Evolutionary conservation across 2,329 filamentous ascomycete genomes (phyloP).

Genomic region (Arthroderma uncinatum): DNA sequence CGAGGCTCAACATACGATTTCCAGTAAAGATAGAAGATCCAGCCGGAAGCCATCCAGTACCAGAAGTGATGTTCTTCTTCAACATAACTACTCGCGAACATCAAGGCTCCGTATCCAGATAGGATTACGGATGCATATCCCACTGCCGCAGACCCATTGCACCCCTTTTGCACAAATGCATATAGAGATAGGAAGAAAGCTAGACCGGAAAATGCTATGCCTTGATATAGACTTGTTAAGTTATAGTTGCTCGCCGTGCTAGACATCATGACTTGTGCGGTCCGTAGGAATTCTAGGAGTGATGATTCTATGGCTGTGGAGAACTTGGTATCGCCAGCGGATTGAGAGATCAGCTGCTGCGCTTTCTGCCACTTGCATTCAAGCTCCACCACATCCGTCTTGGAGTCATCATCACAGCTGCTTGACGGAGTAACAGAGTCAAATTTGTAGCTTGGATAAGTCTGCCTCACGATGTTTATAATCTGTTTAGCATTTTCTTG

Average conservation of each 20-base stretch:
- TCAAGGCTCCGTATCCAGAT: constrained; percentile 65
- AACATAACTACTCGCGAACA: constrained; percentile 96
- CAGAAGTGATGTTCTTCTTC: constrained; percentile 98
- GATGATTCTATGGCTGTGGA: constrained; percentile 19
- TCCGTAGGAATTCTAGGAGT: constrained; percentile 49
- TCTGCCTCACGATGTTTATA: constrained; percentile 60
- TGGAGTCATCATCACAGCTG: constrained; percentile 18
- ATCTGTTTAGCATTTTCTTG: constrained; percentile 73
- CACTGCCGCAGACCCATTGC: background rate
- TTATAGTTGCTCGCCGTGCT: constrained; percentile 89
- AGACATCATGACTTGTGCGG: constrained; percentile 70
- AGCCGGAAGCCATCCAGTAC: constrained; percentile 65
- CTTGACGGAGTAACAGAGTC: constrained; percentile 8
- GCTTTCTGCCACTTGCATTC: constrained; percentile 56
- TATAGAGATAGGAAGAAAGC: constrained; percentile 34
- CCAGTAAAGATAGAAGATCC: constrained; percentile 40
- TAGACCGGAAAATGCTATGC: constrained; percentile 29
- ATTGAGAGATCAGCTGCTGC: constrained; percentile 16
- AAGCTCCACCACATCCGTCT: constrained; percentile 43
- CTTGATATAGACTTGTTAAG: constrained; percentile 40
- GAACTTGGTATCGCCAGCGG: constrained; percentile 7
- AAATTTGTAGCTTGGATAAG: constrained; percentile 46
- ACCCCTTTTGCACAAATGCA: constrained; percentile 17
- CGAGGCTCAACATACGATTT: constrained; percentile 19
- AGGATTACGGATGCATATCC: constrained; percentile 34